Conservation (phyloP, 2,329 filamentous ascomycete genomes). For the Exophiala calicioides region DNA sequence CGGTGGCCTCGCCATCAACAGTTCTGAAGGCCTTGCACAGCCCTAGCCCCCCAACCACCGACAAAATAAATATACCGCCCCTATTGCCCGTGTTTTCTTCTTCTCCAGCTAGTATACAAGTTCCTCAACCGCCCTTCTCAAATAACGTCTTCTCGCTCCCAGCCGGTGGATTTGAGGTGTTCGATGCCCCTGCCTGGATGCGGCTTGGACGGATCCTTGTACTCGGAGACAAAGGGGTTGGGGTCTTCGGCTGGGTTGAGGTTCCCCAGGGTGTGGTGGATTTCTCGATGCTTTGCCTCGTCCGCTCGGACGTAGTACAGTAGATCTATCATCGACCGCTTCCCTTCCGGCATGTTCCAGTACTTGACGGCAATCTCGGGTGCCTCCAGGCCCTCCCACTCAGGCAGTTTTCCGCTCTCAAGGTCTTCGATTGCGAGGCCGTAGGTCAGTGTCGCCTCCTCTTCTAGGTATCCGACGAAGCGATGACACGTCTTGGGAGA, state of each 20-base stretch:
- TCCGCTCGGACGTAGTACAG: slow-evolving; percentile 87
- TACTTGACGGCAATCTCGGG: slow-evolving; percentile 90
- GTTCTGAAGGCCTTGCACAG: no score
- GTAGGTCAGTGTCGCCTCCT: slow-evolving; percentile 96
- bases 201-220: slow-evolving; percentile 66
- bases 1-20: not conserved
- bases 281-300: slow-evolving; percentile 86
- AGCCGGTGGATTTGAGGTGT: slow-evolving; percentile 69
- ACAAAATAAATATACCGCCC: no score
- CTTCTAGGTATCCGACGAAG: slow-evolving; percentile 95
- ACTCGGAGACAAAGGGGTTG: slow-evolving; percentile 86
- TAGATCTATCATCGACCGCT: slow-evolving; percentile 80
- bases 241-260: slow-evolving; percentile 82
- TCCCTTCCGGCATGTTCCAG: slow-evolving; percentile 88
- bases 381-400: slow-evolving; percentile 75
- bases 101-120: not conserved
- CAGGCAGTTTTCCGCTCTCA: slow-evolving; percentile 77
- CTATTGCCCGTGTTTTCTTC: not conserved
- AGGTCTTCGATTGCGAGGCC: slow-evolving; percentile 85
- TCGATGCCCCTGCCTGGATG: slow-evolving; percentile 71
- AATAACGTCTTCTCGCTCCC: slow-evolving; percentile 79
- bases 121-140: no score
- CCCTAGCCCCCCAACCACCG: no score
- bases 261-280: slow-evolving; percentile 93
- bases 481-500: slow-evolving; percentile 87